phyloP scores from a whole-genome alignment of 768 basidiomycete species.

The Mycena latifolia region DNA sequence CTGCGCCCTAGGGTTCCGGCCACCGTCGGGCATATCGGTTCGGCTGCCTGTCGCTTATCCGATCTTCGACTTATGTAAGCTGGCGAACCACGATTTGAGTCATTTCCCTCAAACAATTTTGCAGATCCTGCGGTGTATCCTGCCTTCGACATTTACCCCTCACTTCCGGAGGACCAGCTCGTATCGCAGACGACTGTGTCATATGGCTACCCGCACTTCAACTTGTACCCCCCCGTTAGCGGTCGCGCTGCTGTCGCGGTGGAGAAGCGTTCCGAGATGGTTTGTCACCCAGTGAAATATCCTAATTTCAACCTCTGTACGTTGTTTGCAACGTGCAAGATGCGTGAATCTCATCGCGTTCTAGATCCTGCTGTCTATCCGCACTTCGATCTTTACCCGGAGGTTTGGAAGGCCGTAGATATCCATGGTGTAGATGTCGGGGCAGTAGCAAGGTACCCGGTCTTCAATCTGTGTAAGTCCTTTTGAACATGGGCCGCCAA shows the following conservation, averaged over 20 bases:
- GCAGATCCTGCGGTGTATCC: constrained; percentile 43
- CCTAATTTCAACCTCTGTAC: constrained; percentile 49
- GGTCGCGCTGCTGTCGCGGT: background rate
- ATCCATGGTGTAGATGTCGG: constrained; percentile 28
- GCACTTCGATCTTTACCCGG: constrained; percentile 47
- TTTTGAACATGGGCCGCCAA: background rate
- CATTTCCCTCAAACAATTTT: background rate
- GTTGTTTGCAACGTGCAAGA: constrained; percentile 9
- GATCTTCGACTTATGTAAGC: background rate
- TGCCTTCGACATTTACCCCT: constrained; percentile 3
- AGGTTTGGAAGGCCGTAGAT: background rate
- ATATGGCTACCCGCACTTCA: constrained; percentile 5
- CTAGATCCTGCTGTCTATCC: constrained; percentile 51
- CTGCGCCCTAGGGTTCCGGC: background rate
- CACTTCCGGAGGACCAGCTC: background rate
- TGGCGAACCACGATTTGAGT: background rate
- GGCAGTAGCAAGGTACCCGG: constrained; percentile 28
- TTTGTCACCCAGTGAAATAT: constrained; percentile 34
- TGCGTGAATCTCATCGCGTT: background rate
- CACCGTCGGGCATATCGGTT: background rate
- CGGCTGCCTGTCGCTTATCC: background rate
- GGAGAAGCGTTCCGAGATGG: background rate
- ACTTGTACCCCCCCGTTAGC: constrained; percentile 5
- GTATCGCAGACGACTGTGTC: background rate
- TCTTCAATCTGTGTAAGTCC: constrained; percentile 32